These are phyloP conservation scores for Calonectria fujianensis DNA, from an alignment of 2,329 filamentous ascomycete species.

Conservation along the genomic window DNA sequence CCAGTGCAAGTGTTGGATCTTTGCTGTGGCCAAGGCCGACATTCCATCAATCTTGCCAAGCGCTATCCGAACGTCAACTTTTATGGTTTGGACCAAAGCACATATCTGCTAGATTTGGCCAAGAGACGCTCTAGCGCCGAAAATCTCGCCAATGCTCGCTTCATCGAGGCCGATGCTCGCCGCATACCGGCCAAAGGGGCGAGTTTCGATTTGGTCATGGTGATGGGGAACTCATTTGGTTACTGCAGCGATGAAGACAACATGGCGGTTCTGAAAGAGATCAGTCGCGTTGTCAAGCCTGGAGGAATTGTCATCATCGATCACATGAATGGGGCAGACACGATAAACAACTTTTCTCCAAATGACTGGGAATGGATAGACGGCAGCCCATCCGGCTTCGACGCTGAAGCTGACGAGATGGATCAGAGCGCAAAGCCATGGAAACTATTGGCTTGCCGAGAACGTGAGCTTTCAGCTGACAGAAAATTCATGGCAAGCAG, in stretches of 20 bases:
- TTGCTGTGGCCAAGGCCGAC: constrained; percentile 6
- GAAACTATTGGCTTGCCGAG: constrained; percentile 11
- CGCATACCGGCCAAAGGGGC: constrained; percentile 7
- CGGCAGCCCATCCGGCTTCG: neutral
- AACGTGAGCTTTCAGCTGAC: constrained; percentile 4
- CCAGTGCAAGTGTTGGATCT: constrained; percentile 9
- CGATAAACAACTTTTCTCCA: constrained; percentile 6
- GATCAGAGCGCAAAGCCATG: neutral
- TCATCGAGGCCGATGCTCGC: constrained; percentile 4
- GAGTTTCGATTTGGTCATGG: neutral
- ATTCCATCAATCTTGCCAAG: constrained; percentile 15
- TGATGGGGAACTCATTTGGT: constrained; percentile 21
- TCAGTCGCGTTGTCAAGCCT: constrained; percentile 11
- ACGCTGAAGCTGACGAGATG: neutral
- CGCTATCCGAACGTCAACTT: constrained; percentile 8
- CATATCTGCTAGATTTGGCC: constrained; percentile 1
- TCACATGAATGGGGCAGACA: constrained; percentile 9
- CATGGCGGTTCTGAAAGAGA: constrained; percentile 5
- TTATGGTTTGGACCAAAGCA: constrained; percentile 16
- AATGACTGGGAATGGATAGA: constrained; percentile 24
- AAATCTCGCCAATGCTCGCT: neutral
- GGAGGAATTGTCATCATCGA: constrained; percentile 7
- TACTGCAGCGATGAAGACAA: constrained; percentile 13
- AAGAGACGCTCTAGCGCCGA: neutral
- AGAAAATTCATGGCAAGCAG: constrained; percentile 17